Evolutionary conservation across 345 rosid species (phyloP).

Genomic region (Salix purpurea): DNA sequence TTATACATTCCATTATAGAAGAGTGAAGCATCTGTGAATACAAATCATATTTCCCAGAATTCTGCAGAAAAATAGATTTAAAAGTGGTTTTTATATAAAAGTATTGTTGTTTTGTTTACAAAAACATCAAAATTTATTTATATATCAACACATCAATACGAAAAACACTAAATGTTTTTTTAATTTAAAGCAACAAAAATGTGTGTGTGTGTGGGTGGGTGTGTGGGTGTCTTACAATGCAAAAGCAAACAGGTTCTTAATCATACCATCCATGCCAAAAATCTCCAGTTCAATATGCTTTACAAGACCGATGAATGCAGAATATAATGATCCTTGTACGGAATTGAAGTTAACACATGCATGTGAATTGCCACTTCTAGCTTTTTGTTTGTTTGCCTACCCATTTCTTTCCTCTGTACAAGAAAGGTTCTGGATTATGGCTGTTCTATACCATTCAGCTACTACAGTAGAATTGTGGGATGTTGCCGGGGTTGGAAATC

Average conservation of each 20-base stretch:
- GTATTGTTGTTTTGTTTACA: too few relatives aligned
- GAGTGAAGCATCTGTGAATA: neutral
- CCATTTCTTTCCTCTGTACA: neutral
- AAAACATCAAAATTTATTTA: too few relatives aligned
- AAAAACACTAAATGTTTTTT: too few relatives aligned
- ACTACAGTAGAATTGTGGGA: conserved; percentile 31
- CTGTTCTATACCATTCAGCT: conserved; percentile 12
- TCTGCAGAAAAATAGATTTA: neutral
- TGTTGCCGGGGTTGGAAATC: conserved; percentile 20
- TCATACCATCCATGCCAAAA: neutral
- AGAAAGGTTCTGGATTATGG: neutral
- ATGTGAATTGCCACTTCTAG: neutral
- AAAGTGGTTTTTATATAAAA: too few relatives aligned
- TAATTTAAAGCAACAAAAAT: too few relatives aligned
- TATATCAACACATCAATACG: too few relatives aligned
- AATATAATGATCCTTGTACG: neutral
- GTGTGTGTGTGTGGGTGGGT: too few relatives aligned
- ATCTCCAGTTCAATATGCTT: neutral
- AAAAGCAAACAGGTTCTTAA: too few relatives aligned
- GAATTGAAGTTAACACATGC: neutral
- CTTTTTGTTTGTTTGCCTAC: conserved; percentile 2
- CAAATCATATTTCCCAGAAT: neutral
- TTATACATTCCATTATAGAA: neutral
- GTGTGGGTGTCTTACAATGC: too few relatives aligned
- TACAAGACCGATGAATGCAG: neutral